Percentiles rank a stretch among this genome's conserved stretches.
phyloP scores from a whole-genome alignment of 805 yeast species.

The Candida railenensis region DNA sequence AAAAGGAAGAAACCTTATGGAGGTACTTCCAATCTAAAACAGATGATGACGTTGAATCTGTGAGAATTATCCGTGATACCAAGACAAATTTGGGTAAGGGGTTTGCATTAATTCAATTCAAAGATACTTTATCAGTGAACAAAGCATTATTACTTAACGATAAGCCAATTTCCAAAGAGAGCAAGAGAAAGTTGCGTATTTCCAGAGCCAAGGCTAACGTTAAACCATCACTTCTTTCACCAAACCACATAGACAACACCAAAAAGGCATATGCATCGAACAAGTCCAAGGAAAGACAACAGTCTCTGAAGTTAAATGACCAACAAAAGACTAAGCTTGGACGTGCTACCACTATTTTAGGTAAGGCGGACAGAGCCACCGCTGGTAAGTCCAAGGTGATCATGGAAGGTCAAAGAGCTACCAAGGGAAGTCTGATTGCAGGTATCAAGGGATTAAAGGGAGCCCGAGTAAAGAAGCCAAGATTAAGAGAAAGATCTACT shows the following conservation, averaged over 20 bases:
- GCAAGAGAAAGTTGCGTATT: conserved; percentile 69
- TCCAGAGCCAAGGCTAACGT: conserved; percentile 50
- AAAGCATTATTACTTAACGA: conserved; percentile 80
- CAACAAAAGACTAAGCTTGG: conserved; percentile 76
- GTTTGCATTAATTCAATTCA: conserved; percentile 92
- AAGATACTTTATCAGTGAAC: conserved; percentile 66
- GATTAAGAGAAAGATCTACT: conserved; percentile 55
- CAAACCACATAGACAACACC: conserved; percentile 39
- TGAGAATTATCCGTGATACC: conserved; percentile 86
- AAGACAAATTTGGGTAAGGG: conserved; percentile 97
- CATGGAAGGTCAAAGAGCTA: conserved; percentile 78
- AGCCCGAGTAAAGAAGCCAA: conserved; percentile 51
- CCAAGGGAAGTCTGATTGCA: conserved; percentile 58
- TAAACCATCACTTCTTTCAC: conserved; percentile 43
- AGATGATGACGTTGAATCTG: conserved; percentile 69
- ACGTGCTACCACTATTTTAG: conserved; percentile 71
- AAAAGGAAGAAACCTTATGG: conserved; percentile 88
- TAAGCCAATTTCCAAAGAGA: conserved; percentile 48
- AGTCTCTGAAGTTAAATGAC: conserved; percentile 44
- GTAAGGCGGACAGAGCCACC: conserved; percentile 75
- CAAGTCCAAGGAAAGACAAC: conserved; percentile 13
- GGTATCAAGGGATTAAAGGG: conserved; percentile 48
- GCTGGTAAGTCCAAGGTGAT: conserved; percentile 48
- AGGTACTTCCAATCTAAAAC: conserved; percentile 57
- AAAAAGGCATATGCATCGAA: conserved; percentile 22